Conservation (phyloP, 805 yeast genomes). For the Teunomyces cretensis region DNA sequence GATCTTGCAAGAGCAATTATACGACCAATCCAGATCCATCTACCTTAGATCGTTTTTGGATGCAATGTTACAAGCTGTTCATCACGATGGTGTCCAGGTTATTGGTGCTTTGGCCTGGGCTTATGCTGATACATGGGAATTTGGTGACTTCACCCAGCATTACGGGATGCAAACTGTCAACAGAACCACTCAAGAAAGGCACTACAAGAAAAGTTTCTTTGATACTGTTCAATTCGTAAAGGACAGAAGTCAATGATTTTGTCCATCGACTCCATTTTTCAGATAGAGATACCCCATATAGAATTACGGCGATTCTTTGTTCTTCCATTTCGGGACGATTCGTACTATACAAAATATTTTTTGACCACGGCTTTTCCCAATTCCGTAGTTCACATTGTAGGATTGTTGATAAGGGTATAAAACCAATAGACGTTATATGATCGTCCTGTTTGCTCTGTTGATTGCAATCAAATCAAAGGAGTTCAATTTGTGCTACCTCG, state of each 20-base stretch:
- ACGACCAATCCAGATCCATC: constrained; percentile 26
- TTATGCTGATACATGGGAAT: constrained; percentile 32
- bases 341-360: too few relatives aligned
- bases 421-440: too few relatives aligned
- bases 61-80: constrained; percentile 20
- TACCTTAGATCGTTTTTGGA: constrained; percentile 27
- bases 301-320: too few relatives aligned
- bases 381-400: too few relatives aligned
- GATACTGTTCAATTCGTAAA: constrained; percentile 1
- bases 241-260: background rate
- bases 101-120: constrained; percentile 35
- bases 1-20: constrained; percentile 21
- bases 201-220: constrained; percentile 16
- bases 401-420: too few relatives aligned
- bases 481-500: too few relatives aligned
- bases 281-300: too few relatives aligned
- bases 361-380: too few relatives aligned
- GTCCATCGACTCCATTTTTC: too few relatives aligned
- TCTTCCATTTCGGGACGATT: too few relatives aligned
- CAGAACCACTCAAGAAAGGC: constrained; percentile 24
- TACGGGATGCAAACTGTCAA: constrained; percentile 24
- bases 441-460: too few relatives aligned
- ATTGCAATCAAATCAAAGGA: too few relatives aligned
- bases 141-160: constrained; percentile 22
- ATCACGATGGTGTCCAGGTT: constrained; percentile 24